phyloP scores from a whole-genome alignment of 2,329 filamentous ascomycete genomes.

The Paraphoma chrysanthemicola region DNA sequence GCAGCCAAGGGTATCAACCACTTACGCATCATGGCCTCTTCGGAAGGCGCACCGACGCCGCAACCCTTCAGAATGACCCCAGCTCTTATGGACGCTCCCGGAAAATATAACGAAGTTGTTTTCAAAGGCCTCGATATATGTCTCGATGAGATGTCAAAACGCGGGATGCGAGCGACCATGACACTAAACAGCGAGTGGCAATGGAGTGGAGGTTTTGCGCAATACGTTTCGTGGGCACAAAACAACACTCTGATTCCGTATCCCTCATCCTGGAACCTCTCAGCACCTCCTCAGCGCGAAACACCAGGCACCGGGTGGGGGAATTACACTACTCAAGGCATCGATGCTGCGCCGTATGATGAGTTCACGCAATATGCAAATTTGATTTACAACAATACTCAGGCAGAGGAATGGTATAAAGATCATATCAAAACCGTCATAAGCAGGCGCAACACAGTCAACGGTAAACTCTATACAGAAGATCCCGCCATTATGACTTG shows the following conservation, averaged over 20 bases:
- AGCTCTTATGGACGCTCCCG: slow-evolving; percentile 43
- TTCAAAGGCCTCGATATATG: slow-evolving; percentile 49
- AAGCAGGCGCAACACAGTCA: slow-evolving; percentile 46
- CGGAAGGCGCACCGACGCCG: slow-evolving; percentile 47
- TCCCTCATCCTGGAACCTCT: slow-evolving; percentile 48
- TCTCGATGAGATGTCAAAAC: slow-evolving; percentile 48
- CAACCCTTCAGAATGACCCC: slow-evolving; percentile 52
- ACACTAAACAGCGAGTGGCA: slow-evolving; percentile 50
- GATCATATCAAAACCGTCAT: slow-evolving; percentile 48
- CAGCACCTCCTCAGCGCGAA: slow-evolving; percentile 42
- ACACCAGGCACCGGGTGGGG: slow-evolving; percentile 48
- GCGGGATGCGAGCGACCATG: slow-evolving; percentile 52
- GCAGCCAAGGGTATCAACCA: slow-evolving; percentile 49
- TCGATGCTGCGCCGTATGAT: slow-evolving; percentile 41
- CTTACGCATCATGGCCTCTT: slow-evolving; percentile 50
- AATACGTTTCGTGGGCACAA: slow-evolving; percentile 49
- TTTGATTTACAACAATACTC: slow-evolving; percentile 43
- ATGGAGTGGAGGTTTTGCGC: slow-evolving; percentile 49
- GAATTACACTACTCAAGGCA: slow-evolving; percentile 44
- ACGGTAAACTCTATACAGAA: slow-evolving; percentile 44
- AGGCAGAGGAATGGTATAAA: slow-evolving; percentile 47
- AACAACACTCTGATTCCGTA: slow-evolving; percentile 47
- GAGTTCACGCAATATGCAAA: slow-evolving; percentile 42
- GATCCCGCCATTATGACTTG: slow-evolving; percentile 52
- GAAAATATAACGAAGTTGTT: slow-evolving; percentile 48